Percentiles rank a stretch among this genome's conserved stretches.
phyloP scores from a whole-genome alignment of 805 yeast species.

The Yarrowia sp. region DNA sequence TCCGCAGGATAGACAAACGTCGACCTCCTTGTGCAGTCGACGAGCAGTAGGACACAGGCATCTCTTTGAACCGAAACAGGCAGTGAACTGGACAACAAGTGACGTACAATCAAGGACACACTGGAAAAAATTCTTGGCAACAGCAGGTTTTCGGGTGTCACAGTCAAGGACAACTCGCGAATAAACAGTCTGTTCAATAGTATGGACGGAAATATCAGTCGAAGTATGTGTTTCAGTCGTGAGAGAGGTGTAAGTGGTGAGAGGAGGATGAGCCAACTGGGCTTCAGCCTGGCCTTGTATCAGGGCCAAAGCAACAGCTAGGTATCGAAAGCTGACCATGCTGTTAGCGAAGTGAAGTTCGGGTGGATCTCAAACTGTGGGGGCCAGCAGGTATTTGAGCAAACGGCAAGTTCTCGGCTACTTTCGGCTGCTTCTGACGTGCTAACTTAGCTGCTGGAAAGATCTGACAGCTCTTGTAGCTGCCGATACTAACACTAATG shows the following conservation, averaged over 20 bases:
- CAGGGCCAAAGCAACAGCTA: not conserved
- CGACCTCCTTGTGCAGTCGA: not conserved
- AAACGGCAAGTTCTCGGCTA: no score
- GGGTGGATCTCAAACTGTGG: no score
- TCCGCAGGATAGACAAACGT: not conserved
- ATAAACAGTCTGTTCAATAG: not conserved
- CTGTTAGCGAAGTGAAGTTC: not conserved
- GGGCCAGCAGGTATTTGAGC: no score
- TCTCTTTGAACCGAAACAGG: not conserved
- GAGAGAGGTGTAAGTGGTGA: not conserved
- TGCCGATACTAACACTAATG: no score
- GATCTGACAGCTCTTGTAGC: no score
- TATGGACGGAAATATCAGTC: not conserved
- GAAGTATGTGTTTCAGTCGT: not conserved
- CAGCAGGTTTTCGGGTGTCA: not conserved
- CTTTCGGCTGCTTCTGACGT: no score
- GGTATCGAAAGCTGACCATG: not conserved
- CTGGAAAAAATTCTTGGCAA: not conserved
- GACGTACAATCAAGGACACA: not conserved
- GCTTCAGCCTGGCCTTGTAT: not conserved
- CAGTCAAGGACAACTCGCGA: not conserved
- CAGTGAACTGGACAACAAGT: not conserved
- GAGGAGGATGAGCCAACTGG: not conserved
- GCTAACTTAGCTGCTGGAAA: no score
- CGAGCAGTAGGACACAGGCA: conserved; percentile 1